Base-by-base conservation (phyloP, 768 basidiomycete genomes). In the Pilatotrama ljubarskyi region DNA sequence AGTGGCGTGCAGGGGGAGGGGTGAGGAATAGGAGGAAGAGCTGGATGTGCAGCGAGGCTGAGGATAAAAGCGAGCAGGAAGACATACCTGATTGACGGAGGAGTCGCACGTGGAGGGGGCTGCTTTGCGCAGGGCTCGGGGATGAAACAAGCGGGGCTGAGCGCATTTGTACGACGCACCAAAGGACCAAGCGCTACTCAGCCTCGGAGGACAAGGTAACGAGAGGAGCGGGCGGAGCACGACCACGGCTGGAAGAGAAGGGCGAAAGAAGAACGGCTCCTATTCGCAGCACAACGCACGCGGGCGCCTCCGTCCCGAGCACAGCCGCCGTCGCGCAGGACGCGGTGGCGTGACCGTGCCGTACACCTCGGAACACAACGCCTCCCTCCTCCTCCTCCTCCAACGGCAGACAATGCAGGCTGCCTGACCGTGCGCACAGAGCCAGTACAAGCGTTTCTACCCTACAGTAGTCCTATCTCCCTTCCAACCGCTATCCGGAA, bases 301-400 rank as follows among this genome's bases (percentile, higher is more conserved):
- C 36, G 40, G 56, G 56, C 56, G 56, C 38, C 40, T 36, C 40
- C 49, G 42, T 6, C 37, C 17, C 10, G 14, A 22, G 38, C 51
- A 24, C 40, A 32, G 5, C 4, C 24, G 24, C 25, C 32, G 29
- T 36, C n/a, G 20, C 15, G 15, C 32, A 24, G 20, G 26, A 59
- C 58, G 43, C 50, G 50, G 58, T 59, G 58, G 36, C 58, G 50
- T 58, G 57, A 58, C 57, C 48, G 47, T 32, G 55, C 29, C 29
- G 29, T 10, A 4, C 29, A 4, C 29, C 29, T 32, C 29, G 6
- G 35, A 95, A 79, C 14, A 95, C 76, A 51, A 91, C 90, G 18
- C 86, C 29, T 32, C 5, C 29, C 5, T 32, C 10, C 5, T 32
- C 29, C 29, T 4, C 29, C n/a, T n/a, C n/a, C n/a, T n/a, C n/a